Evolutionary conservation across 257 asterid species (phyloP).

Genomic region (Marsdenia floribunda): DNA sequence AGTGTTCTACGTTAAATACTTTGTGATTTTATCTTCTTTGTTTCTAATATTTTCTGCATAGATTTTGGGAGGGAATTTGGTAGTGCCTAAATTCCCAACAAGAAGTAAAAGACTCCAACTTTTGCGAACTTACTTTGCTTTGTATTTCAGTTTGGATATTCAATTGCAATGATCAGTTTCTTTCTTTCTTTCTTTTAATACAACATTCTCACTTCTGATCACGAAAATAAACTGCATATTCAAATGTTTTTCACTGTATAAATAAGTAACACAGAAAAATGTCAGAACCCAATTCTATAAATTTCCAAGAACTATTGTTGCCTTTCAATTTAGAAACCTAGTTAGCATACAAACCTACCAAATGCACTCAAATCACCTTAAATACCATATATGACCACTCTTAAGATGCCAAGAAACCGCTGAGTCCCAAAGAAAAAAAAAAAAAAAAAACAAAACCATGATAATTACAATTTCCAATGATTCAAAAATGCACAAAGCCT

Average conservation of each 20-base stretch:
- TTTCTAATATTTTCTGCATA: too few relatives aligned
- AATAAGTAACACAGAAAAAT: too few relatives aligned
- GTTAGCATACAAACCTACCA: not conserved
- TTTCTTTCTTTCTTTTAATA: too few relatives aligned
- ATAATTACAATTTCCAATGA: too few relatives aligned
- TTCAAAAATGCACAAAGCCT: not conserved
- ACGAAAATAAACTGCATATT: too few relatives aligned
- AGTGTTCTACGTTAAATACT: too few relatives aligned
- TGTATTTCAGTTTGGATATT: not conserved
- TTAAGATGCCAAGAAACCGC: not conserved
- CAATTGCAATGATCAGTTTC: not conserved
- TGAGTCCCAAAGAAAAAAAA: not conserved
- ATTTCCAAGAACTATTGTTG: not conserved
- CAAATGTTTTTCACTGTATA: not conserved
- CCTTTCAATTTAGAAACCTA: not conserved
- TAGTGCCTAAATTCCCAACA: too few relatives aligned
- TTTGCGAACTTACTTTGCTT: too few relatives aligned
- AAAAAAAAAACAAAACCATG: not conserved
- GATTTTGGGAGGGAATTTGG: too few relatives aligned
- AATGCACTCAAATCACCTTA: not conserved
- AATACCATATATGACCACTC: not conserved
- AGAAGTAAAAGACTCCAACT: too few relatives aligned
- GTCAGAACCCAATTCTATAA: not conserved
- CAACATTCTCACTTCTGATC: not conserved
- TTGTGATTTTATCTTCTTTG: too few relatives aligned